Evolutionary conservation across 148 eudicot species (phyloP).

Genomic region (Camellia japonica): DNA sequence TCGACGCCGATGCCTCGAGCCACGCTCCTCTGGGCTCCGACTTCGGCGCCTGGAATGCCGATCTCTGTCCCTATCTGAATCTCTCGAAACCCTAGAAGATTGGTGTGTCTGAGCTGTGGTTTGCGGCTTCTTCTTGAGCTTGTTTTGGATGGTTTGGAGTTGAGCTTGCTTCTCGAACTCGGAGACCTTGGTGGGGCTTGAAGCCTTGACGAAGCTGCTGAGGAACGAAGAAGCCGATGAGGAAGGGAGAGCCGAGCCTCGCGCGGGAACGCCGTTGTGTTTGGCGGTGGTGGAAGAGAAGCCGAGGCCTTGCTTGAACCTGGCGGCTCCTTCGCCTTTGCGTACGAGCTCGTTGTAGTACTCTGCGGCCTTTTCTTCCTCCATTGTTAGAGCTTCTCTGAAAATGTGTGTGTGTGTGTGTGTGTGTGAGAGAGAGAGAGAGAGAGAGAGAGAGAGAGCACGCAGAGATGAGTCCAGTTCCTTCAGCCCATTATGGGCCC

Average conservation of each 20-base stretch:
- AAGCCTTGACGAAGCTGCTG: slow-evolving; percentile 69
- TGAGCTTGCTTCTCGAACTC: slow-evolving; percentile 48
- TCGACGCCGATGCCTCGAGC: slow-evolving; percentile 15
- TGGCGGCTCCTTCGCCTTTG: slow-evolving; percentile 82
- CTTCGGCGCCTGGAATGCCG: slow-evolving; percentile 21
- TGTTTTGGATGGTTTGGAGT: slow-evolving; percentile 57
- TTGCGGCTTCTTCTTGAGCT: slow-evolving; percentile 54
- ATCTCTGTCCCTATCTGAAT: slow-evolving; percentile 20
- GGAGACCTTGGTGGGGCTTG: slow-evolving; percentile 40
- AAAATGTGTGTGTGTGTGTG: too few relatives aligned
- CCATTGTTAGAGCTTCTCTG: slow-evolving; percentile 38
- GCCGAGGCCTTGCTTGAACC: slow-evolving; percentile 95
- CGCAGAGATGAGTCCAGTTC: too few relatives aligned
- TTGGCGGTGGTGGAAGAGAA: slow-evolving; percentile 39
- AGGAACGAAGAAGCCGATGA: slow-evolving; percentile 52
- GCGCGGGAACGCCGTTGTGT: slow-evolving; percentile 37
- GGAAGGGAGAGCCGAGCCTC: slow-evolving; percentile 59
- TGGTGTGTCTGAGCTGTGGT: slow-evolving; percentile 20
- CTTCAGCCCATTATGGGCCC: too few relatives aligned
- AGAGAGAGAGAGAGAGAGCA: background rate
- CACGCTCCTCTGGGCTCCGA: slow-evolving; percentile 7
- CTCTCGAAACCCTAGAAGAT: slow-evolving; percentile 26
- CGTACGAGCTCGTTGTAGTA: slow-evolving; percentile 81
- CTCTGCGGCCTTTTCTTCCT: slow-evolving; percentile 89
- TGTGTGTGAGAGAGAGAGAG: background rate